Evolutionary conservation across 1,139 yeast species (phyloP).

Genomic region (Blastobotrys illinoisensis): DNA sequence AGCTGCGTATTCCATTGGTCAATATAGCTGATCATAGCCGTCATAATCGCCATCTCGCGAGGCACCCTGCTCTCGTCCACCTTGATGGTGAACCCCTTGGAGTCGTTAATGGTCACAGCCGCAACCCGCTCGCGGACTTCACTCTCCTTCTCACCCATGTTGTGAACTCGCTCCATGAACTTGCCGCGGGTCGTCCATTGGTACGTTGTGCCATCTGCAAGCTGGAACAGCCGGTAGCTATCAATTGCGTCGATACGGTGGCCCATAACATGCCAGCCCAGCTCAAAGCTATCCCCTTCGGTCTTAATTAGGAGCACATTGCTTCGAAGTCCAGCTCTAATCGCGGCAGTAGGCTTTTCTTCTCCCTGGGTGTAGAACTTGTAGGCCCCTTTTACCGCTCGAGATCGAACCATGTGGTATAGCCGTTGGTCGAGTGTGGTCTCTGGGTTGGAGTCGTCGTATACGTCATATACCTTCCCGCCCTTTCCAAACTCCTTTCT

Average conservation of each 20-base stretch:
- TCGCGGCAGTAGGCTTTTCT: conserved; percentile 52
- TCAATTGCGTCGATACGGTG: conserved; percentile 61
- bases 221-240: conserved; percentile 51
- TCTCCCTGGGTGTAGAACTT: conserved; percentile 49
- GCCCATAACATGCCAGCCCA: conserved; percentile 59
- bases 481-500: conserved; percentile 55
- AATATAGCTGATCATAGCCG: conserved; percentile 54
- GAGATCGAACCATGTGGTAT: conserved; percentile 51
- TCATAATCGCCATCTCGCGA: conserved; percentile 50
- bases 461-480: conserved; percentile 51
- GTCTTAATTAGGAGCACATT: conserved; percentile 47
- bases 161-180: conserved; percentile 50
- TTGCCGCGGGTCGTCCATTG: conserved; percentile 62
- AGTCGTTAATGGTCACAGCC: conserved; percentile 42
- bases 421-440: conserved; percentile 34
- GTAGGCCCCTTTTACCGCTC: conserved; percentile 62
- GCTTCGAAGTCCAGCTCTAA: conserved; percentile 56
- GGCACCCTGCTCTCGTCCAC: conserved; percentile 52
- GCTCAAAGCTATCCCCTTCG: conserved; percentile 47
- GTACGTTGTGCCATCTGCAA: conserved; percentile 53
- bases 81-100: conserved; percentile 47
- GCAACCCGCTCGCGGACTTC: conserved; percentile 59
- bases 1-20: conserved; percentile 63
- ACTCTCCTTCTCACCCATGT: conserved; percentile 55
- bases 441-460: conserved; percentile 38